Conservation (phyloP, 208 protist genomes). For the Trypanosoma platydactyli region DNA sequence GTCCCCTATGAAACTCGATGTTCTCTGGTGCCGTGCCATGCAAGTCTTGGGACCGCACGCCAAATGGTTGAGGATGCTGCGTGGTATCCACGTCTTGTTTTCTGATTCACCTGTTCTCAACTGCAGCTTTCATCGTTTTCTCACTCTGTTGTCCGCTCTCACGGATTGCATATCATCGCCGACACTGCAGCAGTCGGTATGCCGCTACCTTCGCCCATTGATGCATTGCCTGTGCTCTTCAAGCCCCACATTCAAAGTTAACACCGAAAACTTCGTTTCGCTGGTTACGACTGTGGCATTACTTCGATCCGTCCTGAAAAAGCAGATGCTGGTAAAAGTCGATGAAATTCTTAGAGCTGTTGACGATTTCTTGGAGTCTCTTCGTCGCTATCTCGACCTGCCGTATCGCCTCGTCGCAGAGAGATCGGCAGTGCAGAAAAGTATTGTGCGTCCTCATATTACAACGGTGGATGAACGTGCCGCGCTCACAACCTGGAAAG, state of each 20-base stretch:
- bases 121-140: conserved; percentile 24
- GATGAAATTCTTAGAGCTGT: conserved; percentile 15
- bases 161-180: conserved; percentile 16
- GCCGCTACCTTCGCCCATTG: conserved; percentile 30
- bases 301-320: conserved; percentile 25
- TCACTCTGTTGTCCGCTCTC: conserved; percentile 13
- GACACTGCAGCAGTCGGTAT: conserved; percentile 23
- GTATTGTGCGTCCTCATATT: conserved; percentile 56
- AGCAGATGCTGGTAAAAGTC: conserved; percentile 15
- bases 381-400: conserved; percentile 69
- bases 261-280: conserved; percentile 63
- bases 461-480: conserved; percentile 76
- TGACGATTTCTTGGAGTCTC: conserved; percentile 50
- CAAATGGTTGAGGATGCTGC: conserved; percentile 10
- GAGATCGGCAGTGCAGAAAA: conserved; percentile 39
- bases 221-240: conserved; percentile 19
- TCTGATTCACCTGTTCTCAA: conserved; percentile 45
- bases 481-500: conserved; percentile 23
- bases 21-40: conserved; percentile 52
- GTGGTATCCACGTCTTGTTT: conserved; percentile 20
- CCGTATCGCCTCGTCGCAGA: conserved; percentile 60
- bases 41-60: conserved; percentile 61
- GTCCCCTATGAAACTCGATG: conserved; percentile 28
- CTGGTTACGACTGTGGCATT: conserved; percentile 55
- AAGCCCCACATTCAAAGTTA: conserved; percentile 40